Conservation (phyloP, 2,329 filamentous ascomycete genomes). For the Xylariales sp. region DNA sequence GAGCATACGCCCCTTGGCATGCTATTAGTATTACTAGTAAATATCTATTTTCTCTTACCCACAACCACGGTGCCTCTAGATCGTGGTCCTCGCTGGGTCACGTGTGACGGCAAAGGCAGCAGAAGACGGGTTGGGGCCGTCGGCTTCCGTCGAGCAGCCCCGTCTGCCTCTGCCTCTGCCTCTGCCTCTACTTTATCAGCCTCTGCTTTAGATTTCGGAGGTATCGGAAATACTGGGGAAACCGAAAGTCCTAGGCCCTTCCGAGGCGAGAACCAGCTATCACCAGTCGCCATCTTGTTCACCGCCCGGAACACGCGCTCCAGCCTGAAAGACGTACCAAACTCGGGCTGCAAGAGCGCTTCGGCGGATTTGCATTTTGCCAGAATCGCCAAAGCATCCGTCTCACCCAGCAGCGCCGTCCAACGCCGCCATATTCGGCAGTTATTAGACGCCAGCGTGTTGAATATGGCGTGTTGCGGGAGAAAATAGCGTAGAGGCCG, state of each 20-base stretch:
- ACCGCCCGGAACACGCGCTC: slow-evolving; percentile 34
- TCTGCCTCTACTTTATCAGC: too few species aligned
- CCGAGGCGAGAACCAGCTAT: slow-evolving; percentile 29
- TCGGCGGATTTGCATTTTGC: slow-evolving; percentile 27
- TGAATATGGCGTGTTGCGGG: slow-evolving; percentile 34
- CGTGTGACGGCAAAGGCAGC: background rate
- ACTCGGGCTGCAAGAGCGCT: slow-evolving; percentile 32
- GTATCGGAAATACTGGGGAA: background rate
- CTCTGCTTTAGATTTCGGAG: background rate
- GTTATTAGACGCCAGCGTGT: slow-evolving; percentile 24
- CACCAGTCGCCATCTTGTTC: slow-evolving; percentile 28
- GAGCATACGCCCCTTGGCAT: background rate
- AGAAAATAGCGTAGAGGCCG: slow-evolving; percentile 33
- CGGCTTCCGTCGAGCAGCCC: slow-evolving; percentile 1
- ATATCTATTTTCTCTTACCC: slow-evolving; percentile 11
- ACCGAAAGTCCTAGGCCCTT: background rate
- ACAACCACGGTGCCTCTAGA: slow-evolving; percentile 30
- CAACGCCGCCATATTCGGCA: slow-evolving; percentile 37
- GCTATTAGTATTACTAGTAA: background rate
- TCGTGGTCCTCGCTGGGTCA: slow-evolving; percentile 15
- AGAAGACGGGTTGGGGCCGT: background rate
- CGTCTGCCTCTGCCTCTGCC: slow-evolving; percentile 1
- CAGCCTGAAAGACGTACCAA: slow-evolving; percentile 33
- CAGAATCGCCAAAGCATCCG: slow-evolving; percentile 29
- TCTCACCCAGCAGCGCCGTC: slow-evolving; percentile 36